These are phyloP conservation scores for Suillus americanus DNA, from an alignment of 768 basidiomycete species.

Conservation along the genomic window DNA sequence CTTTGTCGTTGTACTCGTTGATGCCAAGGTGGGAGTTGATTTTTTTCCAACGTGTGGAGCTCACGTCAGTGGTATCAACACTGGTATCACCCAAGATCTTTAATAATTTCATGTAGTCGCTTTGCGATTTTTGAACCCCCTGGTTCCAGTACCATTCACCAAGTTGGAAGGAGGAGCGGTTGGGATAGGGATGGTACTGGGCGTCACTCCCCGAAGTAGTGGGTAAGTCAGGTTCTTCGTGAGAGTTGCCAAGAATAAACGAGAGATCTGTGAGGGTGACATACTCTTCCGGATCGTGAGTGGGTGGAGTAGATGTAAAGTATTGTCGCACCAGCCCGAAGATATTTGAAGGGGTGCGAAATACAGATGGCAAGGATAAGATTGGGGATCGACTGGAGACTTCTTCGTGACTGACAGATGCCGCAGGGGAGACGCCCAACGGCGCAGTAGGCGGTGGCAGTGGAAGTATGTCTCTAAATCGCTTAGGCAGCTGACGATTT, in stretches of 20 bases:
- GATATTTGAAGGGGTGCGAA: too few species aligned
- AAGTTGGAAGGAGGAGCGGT: conserved; percentile 1
- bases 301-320: not conserved
- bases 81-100: not conserved
- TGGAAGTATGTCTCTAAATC: not conserved
- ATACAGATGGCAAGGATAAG: too few species aligned
- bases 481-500: not conserved
- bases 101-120: not conserved
- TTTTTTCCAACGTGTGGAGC: conserved; percentile 1
- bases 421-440: not conserved
- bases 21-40: not conserved
- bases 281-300: not conserved
- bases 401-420: not conserved
- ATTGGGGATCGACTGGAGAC: too few species aligned
- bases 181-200: conserved; percentile 14
- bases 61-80: conserved; percentile 7
- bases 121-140: conserved; percentile 1
- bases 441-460: not conserved
- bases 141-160: conserved; percentile 9
- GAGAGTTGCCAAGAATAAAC: not conserved
- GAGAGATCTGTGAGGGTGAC: not conserved
- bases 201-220: not conserved
- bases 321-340: too few species aligned
- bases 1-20: not conserved
- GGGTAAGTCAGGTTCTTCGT: not conserved